phyloP scores from a whole-genome alignment of 2,329 filamentous ascomycete species.

The Botrytis deweyae region DNA sequence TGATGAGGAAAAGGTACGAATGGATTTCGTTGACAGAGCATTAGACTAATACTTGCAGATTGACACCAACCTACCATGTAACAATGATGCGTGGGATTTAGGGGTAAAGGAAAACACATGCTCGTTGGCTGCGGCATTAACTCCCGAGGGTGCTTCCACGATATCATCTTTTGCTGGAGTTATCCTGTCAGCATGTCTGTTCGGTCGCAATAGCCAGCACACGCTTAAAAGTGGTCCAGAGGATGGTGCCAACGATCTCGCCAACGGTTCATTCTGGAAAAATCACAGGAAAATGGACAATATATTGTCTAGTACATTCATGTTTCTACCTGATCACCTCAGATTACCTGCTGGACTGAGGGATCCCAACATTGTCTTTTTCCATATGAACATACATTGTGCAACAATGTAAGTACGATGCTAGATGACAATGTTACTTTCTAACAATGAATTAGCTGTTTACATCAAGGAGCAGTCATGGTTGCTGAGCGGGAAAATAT shows the following conservation, averaged over 20 bases:
- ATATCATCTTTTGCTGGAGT: constrained; percentile 73
- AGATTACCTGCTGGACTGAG: constrained; percentile 67
- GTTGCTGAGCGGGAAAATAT: constrained; percentile 73
- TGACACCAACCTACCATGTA: constrained; percentile 74
- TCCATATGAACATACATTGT: constrained; percentile 86
- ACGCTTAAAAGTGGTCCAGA: constrained; percentile 69
- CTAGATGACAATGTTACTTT: not conserved
- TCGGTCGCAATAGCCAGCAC: constrained; percentile 79
- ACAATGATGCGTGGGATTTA: constrained; percentile 72
- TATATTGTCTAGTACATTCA: constrained; percentile 71
- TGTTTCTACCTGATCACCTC: constrained; percentile 74
- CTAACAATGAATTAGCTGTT: constrained; percentile 46
- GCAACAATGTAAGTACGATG: constrained; percentile 58
- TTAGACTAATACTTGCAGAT: constrained; percentile 27
- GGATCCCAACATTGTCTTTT: constrained; percentile 73
- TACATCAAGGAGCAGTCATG: constrained; percentile 86
- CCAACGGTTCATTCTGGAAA: constrained; percentile 78
- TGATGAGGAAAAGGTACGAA: constrained; percentile 60
- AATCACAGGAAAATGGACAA: constrained; percentile 82
- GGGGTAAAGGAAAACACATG: constrained; percentile 62
- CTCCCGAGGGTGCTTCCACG: constrained; percentile 48
- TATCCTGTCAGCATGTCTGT: constrained; percentile 72
- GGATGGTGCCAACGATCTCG: constrained; percentile 72
- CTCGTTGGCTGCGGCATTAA: constrained; percentile 63
- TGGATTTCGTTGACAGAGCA: constrained; percentile 18